phyloP scores from a whole-genome alignment of 768 basidiomycete species.

The Suillus fuscotomentosus region DNA sequence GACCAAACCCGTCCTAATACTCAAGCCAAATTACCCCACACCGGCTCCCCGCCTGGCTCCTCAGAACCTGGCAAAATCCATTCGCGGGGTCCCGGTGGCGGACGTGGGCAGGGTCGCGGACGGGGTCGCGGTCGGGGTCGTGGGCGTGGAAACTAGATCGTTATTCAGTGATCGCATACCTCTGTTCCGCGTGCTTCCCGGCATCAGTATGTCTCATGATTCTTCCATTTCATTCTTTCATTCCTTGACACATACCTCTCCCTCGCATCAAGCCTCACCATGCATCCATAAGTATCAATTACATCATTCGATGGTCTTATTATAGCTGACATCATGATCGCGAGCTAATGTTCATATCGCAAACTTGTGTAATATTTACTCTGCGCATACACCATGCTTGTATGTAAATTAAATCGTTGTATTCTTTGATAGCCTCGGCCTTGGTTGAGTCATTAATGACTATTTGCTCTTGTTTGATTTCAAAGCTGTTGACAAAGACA shows the following conservation, averaged over 20 bases:
- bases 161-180: neutral
- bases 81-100: slow-evolving; percentile 18
- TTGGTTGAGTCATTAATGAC: neutral
- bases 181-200: slow-evolving; percentile 7
- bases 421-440: neutral
- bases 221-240: slow-evolving; percentile 12
- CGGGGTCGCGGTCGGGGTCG: slow-evolving; percentile 41
- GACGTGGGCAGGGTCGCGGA: slow-evolving; percentile 35
- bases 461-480: slow-evolving; percentile 27
- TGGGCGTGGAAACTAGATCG: slow-evolving; percentile 30
- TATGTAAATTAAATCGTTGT: neutral
- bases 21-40: neutral
- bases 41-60: slow-evolving; percentile 1
- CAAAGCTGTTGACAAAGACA: slow-evolving; percentile 25
- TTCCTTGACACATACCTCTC: slow-evolving; percentile 19
- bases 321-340: slow-evolving; percentile 1
- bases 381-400: slow-evolving; percentile 15
- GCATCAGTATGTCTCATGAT: slow-evolving; percentile 8
- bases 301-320: neutral
- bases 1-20: neutral
- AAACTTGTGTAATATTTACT: slow-evolving; percentile 5
- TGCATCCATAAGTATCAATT: slow-evolving; percentile 16
- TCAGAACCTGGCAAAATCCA: slow-evolving; percentile 12
- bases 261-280: slow-evolving; percentile 20
- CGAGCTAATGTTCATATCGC: slow-evolving; percentile 5